Percentiles rank a stretch among this genome's conserved stretches.
Conservation (phyloP, 2,329 filamentous ascomycete genomes). For the Clonostachys solani region DNA sequence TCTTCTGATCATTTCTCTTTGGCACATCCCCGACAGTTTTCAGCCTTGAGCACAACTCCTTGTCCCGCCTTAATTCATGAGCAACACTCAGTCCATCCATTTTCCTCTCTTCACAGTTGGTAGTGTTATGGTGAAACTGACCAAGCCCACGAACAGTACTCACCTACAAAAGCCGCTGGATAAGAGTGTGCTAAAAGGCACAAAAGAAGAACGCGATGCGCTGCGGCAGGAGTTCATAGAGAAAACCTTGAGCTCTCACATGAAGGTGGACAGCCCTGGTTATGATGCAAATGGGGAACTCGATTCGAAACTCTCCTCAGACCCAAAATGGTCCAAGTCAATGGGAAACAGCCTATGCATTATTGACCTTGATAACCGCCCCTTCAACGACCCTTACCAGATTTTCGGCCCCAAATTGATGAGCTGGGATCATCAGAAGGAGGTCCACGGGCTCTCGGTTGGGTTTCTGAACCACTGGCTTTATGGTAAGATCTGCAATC, state of each 20-base stretch:
- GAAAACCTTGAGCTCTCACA: conserved; percentile 19
- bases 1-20: too few relatives aligned
- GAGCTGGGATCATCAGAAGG: conserved; percentile 23
- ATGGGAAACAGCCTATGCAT: conserved; percentile 36
- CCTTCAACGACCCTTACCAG: conserved; percentile 25
- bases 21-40: too few relatives aligned
- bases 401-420: conserved; percentile 27
- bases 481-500: conserved; percentile 24
- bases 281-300: conserved; percentile 26
- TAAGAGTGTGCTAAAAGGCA: too few relatives aligned
- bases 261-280: conserved; percentile 13
- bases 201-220: conserved; percentile 4
- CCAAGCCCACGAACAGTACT: too few relatives aligned
- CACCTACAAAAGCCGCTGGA: too few relatives aligned
- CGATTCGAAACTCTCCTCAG: conserved; percentile 19
- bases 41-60: too few relatives aligned
- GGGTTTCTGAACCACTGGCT: conserved; percentile 39
- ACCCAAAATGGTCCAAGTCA: conserved; percentile 20
- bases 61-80: too few relatives aligned
- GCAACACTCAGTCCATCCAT: too few relatives aligned
- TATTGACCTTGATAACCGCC: conserved; percentile 38
- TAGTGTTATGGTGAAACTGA: too few relatives aligned
- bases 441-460: conserved; percentile 28
- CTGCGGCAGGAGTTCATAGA: conserved; percentile 24
- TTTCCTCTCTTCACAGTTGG: too few relatives aligned